These are phyloP conservation scores for Citrullus amarus DNA, from an alignment of 306 rosid species.

Conservation along the genomic window DNA sequence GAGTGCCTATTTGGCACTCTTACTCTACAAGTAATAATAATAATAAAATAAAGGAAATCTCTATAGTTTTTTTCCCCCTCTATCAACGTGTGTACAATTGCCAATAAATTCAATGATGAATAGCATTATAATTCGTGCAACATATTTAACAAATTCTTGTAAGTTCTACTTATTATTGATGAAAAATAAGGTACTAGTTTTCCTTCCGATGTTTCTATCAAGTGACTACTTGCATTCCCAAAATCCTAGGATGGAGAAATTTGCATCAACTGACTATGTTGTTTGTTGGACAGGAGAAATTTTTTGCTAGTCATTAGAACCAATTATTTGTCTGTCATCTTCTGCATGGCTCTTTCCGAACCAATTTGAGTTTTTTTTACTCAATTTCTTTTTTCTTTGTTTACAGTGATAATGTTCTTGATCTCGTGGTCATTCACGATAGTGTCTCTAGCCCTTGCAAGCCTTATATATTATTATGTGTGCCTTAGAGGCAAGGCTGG, in stretches of 20 bases:
- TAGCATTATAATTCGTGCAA: neutral
- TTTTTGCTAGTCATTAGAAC: neutral
- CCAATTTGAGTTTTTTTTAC: neutral
- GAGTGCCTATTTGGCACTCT: neutral
- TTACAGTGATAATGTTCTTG: slow-evolving; percentile 97
- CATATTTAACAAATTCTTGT: neutral
- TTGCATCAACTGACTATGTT: neutral
- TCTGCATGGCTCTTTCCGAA: neutral
- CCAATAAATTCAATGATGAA: neutral
- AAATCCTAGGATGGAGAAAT: neutral
- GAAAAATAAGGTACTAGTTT: neutral
- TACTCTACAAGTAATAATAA: neutral
- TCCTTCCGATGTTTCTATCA: neutral
- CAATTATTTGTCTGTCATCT: neutral
- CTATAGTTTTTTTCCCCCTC: neutral
- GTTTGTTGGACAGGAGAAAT: neutral
- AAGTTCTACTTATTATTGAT: neutral
- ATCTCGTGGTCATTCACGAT: slow-evolving; percentile 98
- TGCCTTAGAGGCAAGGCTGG: slow-evolving; percentile 97
- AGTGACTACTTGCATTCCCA: neutral
- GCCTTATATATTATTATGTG: slow-evolving; percentile 92
- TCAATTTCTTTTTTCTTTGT: slow-evolving; percentile 8
- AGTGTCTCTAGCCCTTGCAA: slow-evolving; percentile 87
- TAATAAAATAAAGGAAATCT: neutral
- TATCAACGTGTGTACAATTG: neutral